Evolutionary conservation across 2,329 filamentous ascomycete species (phyloP), one percentile per base, ranked within the genome.

Genomic region (Plectosphaerella cucumerina): DNA sequence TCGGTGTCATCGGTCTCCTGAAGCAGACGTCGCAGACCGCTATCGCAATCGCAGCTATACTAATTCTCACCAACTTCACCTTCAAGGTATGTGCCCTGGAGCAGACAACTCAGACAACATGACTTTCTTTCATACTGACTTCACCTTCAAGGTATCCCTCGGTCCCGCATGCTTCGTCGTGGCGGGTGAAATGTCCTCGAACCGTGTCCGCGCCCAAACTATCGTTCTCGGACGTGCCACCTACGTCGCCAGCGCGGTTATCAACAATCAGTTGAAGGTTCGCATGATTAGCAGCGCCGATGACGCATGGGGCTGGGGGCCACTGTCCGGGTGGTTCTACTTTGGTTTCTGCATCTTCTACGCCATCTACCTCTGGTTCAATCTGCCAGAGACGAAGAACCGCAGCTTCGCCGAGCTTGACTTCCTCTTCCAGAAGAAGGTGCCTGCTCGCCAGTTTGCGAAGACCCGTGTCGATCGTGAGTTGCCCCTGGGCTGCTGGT

Each of bases 381-480:
- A 65, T 53, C 61, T 73, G 6, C 71, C 72, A 41, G 75, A 78
- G 62, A 74, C 74, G 1, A 70, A 66, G 43, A 70, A 72, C 14
- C 66, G 71, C 44, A 71, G 67, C 2, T 69, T 75, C 47, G 73
- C 72, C 50, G 75, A 78, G 60, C 68, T 78, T 17, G 75, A 78
- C 53, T 62, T 68, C n/a, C 58, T 79, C 51, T 78, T 78, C 59
- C 66, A 73, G 48, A 62, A 57, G 46, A 64, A 59, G 51, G 58
- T 61, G 4, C 50, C 60, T 11, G 65, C 68, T 5, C 60, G 66
- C 47, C 65, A 70, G 47, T 75, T 69, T 44, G 41, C 22, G 4
- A 45, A 3, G 3, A 17, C 17, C 43, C 43, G 22, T 45, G 22
- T 45, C 43, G 43, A 45, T 45, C 17, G 43, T 45, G 17, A 45